phyloP scores from a whole-genome alignment of 768 basidiomycete species.

The Tulasnella sp. region DNA sequence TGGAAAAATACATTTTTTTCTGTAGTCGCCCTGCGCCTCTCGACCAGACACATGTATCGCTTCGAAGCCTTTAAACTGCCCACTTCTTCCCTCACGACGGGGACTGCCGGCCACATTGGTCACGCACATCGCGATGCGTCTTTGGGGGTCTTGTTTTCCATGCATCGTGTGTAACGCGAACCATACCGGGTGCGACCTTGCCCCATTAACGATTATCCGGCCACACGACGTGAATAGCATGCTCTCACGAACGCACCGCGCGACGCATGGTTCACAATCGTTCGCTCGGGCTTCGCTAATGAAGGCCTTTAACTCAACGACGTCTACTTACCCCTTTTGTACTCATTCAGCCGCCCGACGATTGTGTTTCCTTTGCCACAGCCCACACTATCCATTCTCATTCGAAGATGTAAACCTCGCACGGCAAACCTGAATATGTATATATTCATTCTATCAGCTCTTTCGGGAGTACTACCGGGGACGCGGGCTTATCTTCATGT shows the following conservation, averaged over 20 bases:
- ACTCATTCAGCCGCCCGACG: not conserved
- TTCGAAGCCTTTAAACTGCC: no score
- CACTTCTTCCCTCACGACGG: not conserved
- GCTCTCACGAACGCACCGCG: not conserved
- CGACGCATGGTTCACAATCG: not conserved
- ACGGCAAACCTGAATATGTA: not conserved
- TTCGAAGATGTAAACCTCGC: not conserved
- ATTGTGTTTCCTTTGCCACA: not conserved
- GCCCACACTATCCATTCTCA: not conserved
- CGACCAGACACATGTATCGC: not conserved
- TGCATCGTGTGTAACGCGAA: not conserved
- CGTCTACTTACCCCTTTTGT: not conserved
- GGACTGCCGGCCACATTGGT: not conserved
- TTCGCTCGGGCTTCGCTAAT: not conserved
- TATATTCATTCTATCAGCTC: not conserved
- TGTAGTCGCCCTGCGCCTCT: not conserved
- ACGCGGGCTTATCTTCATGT: not conserved
- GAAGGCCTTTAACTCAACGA: not conserved
- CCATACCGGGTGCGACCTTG: not conserved
- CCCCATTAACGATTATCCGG: not conserved
- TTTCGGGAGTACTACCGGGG: not conserved
- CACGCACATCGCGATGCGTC: not conserved
- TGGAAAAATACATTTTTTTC: not conserved
- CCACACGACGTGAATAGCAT: not conserved
- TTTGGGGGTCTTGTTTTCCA: not conserved